Percentiles rank a stretch among this genome's conserved stretches.
These are phyloP conservation scores for Saitozyma sp. DNA, from an alignment of 768 basidiomycete species.

Conservation along the genomic window DNA sequence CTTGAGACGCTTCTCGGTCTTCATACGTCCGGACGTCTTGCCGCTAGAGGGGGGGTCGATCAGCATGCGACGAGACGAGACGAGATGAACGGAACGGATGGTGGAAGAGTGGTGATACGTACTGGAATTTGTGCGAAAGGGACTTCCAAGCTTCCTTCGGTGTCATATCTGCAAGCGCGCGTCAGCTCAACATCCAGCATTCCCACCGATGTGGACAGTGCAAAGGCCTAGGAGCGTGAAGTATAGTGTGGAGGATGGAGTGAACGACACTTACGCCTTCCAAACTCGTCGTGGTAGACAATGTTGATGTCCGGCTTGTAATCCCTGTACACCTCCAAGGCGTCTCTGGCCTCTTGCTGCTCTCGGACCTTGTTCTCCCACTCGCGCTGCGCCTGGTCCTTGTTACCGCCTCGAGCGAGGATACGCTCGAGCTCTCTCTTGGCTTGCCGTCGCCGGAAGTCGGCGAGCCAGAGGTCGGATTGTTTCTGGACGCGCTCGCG, in stretches of 20 bases:
- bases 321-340: conserved; percentile 77
- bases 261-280: conserved; percentile 59
- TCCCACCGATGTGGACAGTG: too few relatives aligned
- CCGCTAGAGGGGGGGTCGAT: conserved; percentile 55
- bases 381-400: conserved; percentile 90
- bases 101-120: conserved; percentile 20
- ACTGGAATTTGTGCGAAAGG: conserved; percentile 92
- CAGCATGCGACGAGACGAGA: background rate
- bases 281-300: conserved; percentile 95
- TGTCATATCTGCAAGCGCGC: conserved; percentile 54
- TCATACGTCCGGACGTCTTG: conserved; percentile 93
- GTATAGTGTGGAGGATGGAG: too few relatives aligned
- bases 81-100: background rate
- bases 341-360: conserved; percentile 81
- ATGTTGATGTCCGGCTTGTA: conserved; percentile 98
- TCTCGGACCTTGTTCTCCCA: conserved; percentile 91
- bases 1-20: conserved; percentile 93
- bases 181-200: conserved; percentile 22
- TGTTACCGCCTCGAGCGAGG: conserved; percentile 69
- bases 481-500: conserved; percentile 81
- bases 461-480: conserved; percentile 85
- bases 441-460: conserved; percentile 71
- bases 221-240: too few relatives aligned
- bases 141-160: conserved; percentile 99
- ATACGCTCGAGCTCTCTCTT: conserved; percentile 78